Conservation (phyloP, 495 filamentous ascomycete species). For the Penicillium simplicissimum region DNA sequence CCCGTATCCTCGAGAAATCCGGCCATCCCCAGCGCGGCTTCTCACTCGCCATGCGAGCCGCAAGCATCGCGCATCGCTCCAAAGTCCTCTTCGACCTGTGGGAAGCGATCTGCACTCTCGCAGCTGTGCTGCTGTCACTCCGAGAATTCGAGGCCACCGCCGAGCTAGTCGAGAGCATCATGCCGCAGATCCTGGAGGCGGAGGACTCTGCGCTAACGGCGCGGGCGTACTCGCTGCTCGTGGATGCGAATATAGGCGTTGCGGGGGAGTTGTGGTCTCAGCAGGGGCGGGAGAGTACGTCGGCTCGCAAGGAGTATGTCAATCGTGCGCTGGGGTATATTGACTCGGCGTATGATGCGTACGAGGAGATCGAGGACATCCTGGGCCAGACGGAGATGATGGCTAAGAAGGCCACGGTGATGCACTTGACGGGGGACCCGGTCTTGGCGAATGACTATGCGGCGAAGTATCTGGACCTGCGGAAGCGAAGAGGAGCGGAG, state of each 20-base stretch:
- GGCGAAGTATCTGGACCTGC: constrained; percentile 65
- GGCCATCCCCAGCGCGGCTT: constrained; percentile 81
- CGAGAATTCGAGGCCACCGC: constrained; percentile 73
- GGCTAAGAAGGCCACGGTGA: constrained; percentile 81
- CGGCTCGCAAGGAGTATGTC: constrained; percentile 56
- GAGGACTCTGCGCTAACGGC: constrained; percentile 66
- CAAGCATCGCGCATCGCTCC: constrained; percentile 71
- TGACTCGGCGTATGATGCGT: constrained; percentile 67
- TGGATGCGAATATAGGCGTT: constrained; percentile 81
- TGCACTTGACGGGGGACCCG: constrained; percentile 71
- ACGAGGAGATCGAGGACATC: constrained; percentile 71
- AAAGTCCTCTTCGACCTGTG: constrained; percentile 73
- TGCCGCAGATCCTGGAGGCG: constrained; percentile 82
- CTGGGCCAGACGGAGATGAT: constrained; percentile 78
- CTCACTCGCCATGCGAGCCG: constrained; percentile 77
- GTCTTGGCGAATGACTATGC: constrained; percentile 74
- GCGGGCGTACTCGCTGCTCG: constrained; percentile 70
- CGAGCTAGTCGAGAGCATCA: constrained; percentile 66
- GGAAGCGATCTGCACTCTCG: constrained; percentile 70
- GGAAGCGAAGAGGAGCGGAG: constrained; percentile 33
- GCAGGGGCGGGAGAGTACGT: constrained; percentile 25
- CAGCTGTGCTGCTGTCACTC: constrained; percentile 67
- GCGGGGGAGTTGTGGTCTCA: constrained; percentile 54
- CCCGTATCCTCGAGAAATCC: constrained; percentile 65
- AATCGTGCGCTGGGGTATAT: constrained; percentile 66